Base-by-base conservation (phyloP, 2,329 filamentous ascomycete genomes). In the Xylariaceae sp. region DNA sequence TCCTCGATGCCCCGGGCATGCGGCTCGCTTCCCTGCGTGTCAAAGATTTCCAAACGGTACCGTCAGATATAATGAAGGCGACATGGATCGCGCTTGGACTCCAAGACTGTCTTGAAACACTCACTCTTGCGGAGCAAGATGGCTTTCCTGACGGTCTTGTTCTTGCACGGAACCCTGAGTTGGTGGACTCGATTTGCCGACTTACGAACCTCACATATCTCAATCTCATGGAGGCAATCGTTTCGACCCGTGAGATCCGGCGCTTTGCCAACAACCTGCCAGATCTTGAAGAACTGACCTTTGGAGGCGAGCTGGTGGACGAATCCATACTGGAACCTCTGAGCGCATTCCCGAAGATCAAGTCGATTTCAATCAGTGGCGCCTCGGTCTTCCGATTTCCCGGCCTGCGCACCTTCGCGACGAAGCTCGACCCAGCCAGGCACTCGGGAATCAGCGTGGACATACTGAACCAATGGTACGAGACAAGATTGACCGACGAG, bases 271-370 rank as follows among this genome's bases (percentile, higher is more conserved):
- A 50, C 2, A 51, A 59, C 8, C 55, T 77, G 8, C 55, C 55
- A 0, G 49, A 61, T 12, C 61, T 83, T 0, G 72, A 78, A 42
- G 66, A 73, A 10, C 53, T 83, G 11, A 67, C 62, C 28, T 67
- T 81, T 31, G 68, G 65, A 27, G 76, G 77, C 27, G 68, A 70
- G 12, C 53, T 72, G 15, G 63, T 68, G 5, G 68, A 77, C 39
- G 60, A 64, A 21, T 48, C 52, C 3, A 49, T 77, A 10, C 60
- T 69, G 9, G 51, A 51, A 5, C 38, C 42, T 0, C 37, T 65
- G 1, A 34, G 46, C 7, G 34, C 14, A 2, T 57, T 80, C 27
- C 50, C 51, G 3, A 60, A 67, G 19, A 55, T 83, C 22, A 68
- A 65, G 29, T 60, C 56, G 4, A 56, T 82, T 5, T 66, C 64